Conservation (phyloP, 495 filamentous ascomycete species). For the Haplographium delicatum region DNA sequence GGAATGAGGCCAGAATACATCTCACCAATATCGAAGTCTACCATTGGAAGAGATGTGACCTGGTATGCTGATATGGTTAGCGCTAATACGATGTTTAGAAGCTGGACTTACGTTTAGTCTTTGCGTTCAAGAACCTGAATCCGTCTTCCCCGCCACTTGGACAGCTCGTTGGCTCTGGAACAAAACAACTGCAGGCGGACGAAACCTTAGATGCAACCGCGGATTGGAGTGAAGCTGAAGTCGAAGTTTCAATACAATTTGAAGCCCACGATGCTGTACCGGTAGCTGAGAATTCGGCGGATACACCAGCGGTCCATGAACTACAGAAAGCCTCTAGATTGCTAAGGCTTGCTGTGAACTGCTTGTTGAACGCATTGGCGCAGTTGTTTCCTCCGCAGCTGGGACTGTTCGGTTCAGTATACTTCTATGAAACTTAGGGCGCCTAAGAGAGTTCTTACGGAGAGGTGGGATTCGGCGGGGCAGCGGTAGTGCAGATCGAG, state of each 20-base stretch:
- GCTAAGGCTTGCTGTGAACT: not conserved
- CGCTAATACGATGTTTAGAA: not conserved
- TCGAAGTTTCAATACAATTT: slow-evolving; percentile 3
- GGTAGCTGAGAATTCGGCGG: not conserved
- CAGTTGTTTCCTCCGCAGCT: slow-evolving; percentile 1
- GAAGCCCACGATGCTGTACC: not conserved
- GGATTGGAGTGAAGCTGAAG: not conserved
- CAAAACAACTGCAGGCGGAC: slow-evolving; percentile 3
- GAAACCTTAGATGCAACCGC: slow-evolving; percentile 4
- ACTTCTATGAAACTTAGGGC: not conserved
- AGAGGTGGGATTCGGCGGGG: not conserved
- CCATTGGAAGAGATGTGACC: not conserved
- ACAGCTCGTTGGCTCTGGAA: not conserved
- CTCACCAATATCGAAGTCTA: not conserved
- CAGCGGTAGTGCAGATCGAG: too few relatives aligned
- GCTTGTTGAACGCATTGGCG: slow-evolving; percentile 4
- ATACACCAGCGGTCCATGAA: not conserved
- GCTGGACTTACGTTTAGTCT: slow-evolving; percentile 3
- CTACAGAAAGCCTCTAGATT: slow-evolving; percentile 5
- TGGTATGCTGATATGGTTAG: not conserved
- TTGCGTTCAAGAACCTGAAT: slow-evolving; percentile 1
- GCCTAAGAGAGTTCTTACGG: not conserved
- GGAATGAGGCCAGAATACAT: not conserved
- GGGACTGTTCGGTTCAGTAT: not conserved
- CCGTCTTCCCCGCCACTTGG: too few relatives aligned